A percentile compares a stretch with the other conserved stretches of the same genome.
phyloP scores from a whole-genome alignment of 257 asterid genomes.

The Solanum rostratum region DNA sequence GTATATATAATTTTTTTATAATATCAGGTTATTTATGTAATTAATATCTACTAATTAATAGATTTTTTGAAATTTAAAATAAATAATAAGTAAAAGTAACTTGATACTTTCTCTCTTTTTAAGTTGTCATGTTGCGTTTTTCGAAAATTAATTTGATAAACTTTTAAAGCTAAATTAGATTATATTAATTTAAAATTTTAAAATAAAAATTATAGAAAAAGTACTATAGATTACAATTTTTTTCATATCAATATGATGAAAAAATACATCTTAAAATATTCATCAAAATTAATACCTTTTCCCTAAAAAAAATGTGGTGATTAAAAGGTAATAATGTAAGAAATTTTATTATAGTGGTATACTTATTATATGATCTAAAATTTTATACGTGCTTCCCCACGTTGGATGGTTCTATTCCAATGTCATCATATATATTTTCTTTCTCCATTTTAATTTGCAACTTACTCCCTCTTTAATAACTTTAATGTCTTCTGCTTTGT shows the following conservation, averaged over 20 bases:
- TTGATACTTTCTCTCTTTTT: background rate
- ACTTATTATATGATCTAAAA: background rate
- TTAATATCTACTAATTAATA: background rate
- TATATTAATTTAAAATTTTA: too few relatives aligned
- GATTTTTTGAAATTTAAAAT: background rate
- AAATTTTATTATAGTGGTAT: background rate
- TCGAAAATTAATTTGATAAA: too few relatives aligned
- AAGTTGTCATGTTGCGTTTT: too few relatives aligned
- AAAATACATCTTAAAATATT: too few relatives aligned
- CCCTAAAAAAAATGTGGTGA: too few relatives aligned
- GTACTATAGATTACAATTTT: too few relatives aligned
- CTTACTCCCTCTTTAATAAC: background rate
- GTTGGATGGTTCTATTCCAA: slow-evolving; percentile 20
- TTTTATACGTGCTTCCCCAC: background rate
- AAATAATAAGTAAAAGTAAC: background rate
- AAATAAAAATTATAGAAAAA: too few relatives aligned
- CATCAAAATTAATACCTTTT: too few relatives aligned
- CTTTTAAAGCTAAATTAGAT: too few relatives aligned
- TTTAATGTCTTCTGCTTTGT: background rate
- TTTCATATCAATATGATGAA: too few relatives aligned
- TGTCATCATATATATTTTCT: slow-evolving; percentile 21
- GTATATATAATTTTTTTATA: background rate
- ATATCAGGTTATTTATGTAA: background rate
- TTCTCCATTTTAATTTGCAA: slow-evolving; percentile 14
- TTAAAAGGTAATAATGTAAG: too few relatives aligned